Evolutionary conservation across 768 basidiomycete genomes (phyloP).

Genomic region (Calocera cornea): DNA sequence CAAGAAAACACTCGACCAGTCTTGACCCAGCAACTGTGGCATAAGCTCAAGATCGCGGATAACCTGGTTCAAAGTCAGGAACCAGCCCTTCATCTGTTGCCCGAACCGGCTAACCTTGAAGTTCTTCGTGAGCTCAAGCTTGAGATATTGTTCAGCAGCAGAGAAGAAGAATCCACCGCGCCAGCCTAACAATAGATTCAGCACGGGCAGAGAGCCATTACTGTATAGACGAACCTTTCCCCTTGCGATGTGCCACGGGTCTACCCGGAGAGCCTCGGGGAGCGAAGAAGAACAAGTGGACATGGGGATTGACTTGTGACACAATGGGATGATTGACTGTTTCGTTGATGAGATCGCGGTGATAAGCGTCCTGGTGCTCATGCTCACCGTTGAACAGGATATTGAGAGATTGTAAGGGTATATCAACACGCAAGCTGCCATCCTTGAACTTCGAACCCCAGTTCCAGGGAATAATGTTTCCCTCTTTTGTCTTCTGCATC

Average conservation of each 20-base stretch:
- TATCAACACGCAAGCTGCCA: slow-evolving; percentile 84
- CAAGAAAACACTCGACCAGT: slow-evolving; percentile 93
- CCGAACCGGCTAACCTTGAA: slow-evolving; percentile 46
- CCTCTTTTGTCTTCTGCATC: slow-evolving; percentile 79
- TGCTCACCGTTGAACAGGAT: slow-evolving; percentile 69
- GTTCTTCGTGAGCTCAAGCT: slow-evolving; percentile 91
- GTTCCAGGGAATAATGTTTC: slow-evolving; percentile 76
- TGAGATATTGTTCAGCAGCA: slow-evolving; percentile 87
- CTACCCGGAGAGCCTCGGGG: slow-evolving; percentile 78
- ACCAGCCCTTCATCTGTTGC: background rate
- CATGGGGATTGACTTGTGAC: slow-evolving; percentile 73
- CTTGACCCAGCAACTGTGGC: slow-evolving; percentile 82
- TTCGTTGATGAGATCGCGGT: slow-evolving; percentile 3
- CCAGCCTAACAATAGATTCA: slow-evolving; percentile 46
- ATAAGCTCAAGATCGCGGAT: slow-evolving; percentile 93
- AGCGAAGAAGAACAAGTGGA: slow-evolving; percentile 91
- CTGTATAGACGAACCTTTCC: slow-evolving; percentile 45
- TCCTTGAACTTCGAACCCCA: slow-evolving; percentile 93
- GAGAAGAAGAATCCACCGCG: slow-evolving; percentile 86
- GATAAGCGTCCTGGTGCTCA: background rate
- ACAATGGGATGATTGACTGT: slow-evolving; percentile 85
- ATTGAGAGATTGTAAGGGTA: slow-evolving; percentile 78
- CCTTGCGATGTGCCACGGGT: slow-evolving; percentile 87
- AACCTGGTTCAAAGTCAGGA: slow-evolving; percentile 31
- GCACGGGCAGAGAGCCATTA: background rate